A percentile compares a stretch with the other conserved stretches of the same genome.
Conservation (phyloP, 495 filamentous ascomycete species). For the Penicillium egyptiacum region DNA sequence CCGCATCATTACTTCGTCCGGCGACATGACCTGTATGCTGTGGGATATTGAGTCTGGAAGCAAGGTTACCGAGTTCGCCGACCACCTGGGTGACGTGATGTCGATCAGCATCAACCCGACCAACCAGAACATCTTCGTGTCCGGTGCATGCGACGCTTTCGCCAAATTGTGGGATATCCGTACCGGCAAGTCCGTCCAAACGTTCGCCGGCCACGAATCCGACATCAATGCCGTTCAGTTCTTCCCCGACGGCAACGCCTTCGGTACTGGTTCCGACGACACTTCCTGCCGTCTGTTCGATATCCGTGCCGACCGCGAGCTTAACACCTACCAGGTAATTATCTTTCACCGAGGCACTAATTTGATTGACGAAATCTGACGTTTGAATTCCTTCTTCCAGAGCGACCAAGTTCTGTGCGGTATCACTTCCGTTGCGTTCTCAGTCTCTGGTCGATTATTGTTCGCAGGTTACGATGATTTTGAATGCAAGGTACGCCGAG, state of each 20-base stretch:
- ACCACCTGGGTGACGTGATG: conserved; percentile 98
- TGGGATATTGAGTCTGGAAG: conserved; percentile 98
- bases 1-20: conserved; percentile 94
- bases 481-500: conserved; percentile 87
- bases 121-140: conserved; percentile 95
- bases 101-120: conserved; percentile 99
- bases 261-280: conserved; percentile 97
- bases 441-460: conserved; percentile 90
- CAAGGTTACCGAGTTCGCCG: conserved; percentile 97
- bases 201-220: conserved; percentile 96
- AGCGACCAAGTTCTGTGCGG: conserved; percentile 96
- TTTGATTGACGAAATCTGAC: conserved; percentile 14
- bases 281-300: conserved; percentile 97
- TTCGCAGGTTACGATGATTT: conserved; percentile 99
- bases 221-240: conserved; percentile 99
- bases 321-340: conserved; percentile 90
- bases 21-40: conserved; percentile 99
- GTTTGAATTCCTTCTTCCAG: conserved; percentile 45
- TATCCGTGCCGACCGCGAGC: conserved; percentile 92
- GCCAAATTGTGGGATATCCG: conserved; percentile 99
- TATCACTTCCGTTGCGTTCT: conserved; percentile 97
- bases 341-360: not conserved
- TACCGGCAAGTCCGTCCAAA: conserved; percentile 97
- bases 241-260: conserved; percentile 98
- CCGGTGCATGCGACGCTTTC: conserved; percentile 96